These are phyloP conservation scores for Penicillium argentinense DNA, from an alignment of 495 filamentous ascomycete genomes.

Conservation along the genomic window DNA sequence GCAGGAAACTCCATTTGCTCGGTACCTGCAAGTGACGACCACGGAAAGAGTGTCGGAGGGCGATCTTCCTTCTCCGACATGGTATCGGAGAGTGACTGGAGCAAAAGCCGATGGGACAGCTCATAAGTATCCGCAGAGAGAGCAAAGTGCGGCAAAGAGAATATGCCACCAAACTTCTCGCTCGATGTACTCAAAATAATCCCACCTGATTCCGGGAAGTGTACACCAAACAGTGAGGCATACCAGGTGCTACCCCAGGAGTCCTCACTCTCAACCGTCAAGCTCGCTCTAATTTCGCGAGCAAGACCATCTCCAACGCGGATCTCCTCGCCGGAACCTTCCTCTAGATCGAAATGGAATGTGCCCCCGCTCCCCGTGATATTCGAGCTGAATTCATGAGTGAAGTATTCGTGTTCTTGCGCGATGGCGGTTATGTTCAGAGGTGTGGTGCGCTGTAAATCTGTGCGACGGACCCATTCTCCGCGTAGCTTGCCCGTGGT, in stretches of 20 bases:
- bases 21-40: constrained; percentile 59
- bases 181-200: constrained; percentile 84
- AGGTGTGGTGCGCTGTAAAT: constrained; percentile 28
- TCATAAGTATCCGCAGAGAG: constrained; percentile 65
- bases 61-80: constrained; percentile 59
- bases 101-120: constrained; percentile 64
- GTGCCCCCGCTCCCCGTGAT: constrained; percentile 58
- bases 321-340: constrained; percentile 39
- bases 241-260: constrained; percentile 70
- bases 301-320: constrained; percentile 35
- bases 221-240: constrained; percentile 74
- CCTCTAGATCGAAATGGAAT: constrained; percentile 46
- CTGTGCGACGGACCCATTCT: constrained; percentile 65
- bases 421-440: constrained; percentile 55
- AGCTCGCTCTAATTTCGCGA: constrained; percentile 61
- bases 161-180: constrained; percentile 88
- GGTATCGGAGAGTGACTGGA: constrained; percentile 65
- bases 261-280: constrained; percentile 69
- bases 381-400: constrained; percentile 63
- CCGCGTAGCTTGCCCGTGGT: constrained; percentile 75
- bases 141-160: constrained; percentile 81
- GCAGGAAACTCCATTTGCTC: constrained; percentile 57
- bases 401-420: constrained; percentile 49
- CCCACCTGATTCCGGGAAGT: constrained; percentile 73
- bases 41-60: constrained; percentile 55